Evolutionary conservation across 306 rosid genomes (phyloP).

Genomic region (Hippophae gyantsensis): DNA sequence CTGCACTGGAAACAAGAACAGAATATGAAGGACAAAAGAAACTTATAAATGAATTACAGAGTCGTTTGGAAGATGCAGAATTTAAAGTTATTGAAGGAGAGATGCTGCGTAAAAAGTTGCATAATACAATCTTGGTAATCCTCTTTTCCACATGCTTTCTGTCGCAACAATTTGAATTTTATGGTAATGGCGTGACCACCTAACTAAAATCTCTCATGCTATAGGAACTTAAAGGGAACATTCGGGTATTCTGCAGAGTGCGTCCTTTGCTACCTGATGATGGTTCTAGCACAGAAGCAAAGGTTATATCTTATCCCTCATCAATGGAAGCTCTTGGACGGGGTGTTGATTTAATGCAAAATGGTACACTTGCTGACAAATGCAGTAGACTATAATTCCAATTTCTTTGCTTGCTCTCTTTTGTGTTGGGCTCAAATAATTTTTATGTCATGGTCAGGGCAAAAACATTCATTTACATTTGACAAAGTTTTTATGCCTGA

Average conservation of each 20-base stretch:
- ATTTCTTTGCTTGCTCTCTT: slow-evolving; percentile 2
- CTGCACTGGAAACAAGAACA: slow-evolving; percentile 54
- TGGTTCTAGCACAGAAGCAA: slow-evolving; percentile 45
- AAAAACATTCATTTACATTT: slow-evolving; percentile 74
- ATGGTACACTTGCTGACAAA: slow-evolving; percentile 37
- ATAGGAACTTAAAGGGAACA: slow-evolving; percentile 94
- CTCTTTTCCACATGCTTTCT: slow-evolving; percentile 7
- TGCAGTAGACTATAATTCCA: not conserved
- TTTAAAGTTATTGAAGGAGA: slow-evolving; percentile 76
- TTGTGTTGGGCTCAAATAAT: slow-evolving; percentile 16
- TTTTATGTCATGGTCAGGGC: slow-evolving; percentile 45
- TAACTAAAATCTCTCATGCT: slow-evolving; percentile 18
- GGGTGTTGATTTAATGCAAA: slow-evolving; percentile 66
- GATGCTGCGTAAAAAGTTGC: slow-evolving; percentile 73
- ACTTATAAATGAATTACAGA: slow-evolving; percentile 53
- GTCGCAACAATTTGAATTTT: not conserved
- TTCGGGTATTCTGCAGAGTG: slow-evolving; percentile 96
- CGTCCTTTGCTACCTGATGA: slow-evolving; percentile 82
- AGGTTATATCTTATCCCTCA: slow-evolving; percentile 66
- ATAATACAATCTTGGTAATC: slow-evolving; percentile 85
- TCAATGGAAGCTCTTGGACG: slow-evolving; percentile 83
- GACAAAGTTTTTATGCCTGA: slow-evolving; percentile 89
- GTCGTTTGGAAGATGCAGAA: slow-evolving; percentile 70
- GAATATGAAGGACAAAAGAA: slow-evolving; percentile 73
- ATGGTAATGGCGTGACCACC: not conserved